Evolutionary conservation across 2,329 filamentous ascomycete genomes (phyloP).

Genomic region (Alternaria rosae): DNA sequence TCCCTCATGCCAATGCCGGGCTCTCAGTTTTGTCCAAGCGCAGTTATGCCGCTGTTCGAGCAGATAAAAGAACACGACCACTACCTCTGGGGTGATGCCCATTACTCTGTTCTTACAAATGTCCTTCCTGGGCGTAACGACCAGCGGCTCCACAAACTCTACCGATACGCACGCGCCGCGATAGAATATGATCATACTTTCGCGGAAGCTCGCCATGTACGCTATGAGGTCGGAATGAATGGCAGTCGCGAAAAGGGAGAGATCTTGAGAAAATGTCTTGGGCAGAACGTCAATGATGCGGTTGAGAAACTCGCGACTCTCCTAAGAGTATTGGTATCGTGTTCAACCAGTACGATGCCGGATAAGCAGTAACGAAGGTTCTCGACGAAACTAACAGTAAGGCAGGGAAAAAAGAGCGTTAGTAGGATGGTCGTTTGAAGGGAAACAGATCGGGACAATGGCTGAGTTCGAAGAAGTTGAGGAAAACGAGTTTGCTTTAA

Average conservation of each 20-base stretch:
- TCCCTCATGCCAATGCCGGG: background rate
- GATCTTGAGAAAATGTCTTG: background rate
- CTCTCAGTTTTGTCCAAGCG: background rate
- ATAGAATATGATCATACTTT: background rate
- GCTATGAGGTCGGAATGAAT: background rate
- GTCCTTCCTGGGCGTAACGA: background rate
- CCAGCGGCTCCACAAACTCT: background rate
- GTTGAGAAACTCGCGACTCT: background rate
- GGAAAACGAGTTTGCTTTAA: background rate
- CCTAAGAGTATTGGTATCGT: background rate
- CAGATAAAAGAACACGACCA: background rate
- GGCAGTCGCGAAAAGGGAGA: fast-evolving
- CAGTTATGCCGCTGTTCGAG: background rate
- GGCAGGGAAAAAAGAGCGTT: background rate
- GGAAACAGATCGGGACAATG: fast-evolving
- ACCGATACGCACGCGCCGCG: no score
- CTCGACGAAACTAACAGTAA: background rate
- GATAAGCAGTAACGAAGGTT: fast-evolving
- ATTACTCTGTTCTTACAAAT: background rate
- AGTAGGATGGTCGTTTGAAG: background rate
- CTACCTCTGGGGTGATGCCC: background rate
- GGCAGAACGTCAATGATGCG: background rate
- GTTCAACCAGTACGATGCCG: background rate
- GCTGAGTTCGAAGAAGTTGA: fast-evolving
- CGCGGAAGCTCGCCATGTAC: background rate